phyloP scores from a whole-genome alignment of 2,329 filamentous ascomycete species.

The Sclerotinia nivalis region DNA sequence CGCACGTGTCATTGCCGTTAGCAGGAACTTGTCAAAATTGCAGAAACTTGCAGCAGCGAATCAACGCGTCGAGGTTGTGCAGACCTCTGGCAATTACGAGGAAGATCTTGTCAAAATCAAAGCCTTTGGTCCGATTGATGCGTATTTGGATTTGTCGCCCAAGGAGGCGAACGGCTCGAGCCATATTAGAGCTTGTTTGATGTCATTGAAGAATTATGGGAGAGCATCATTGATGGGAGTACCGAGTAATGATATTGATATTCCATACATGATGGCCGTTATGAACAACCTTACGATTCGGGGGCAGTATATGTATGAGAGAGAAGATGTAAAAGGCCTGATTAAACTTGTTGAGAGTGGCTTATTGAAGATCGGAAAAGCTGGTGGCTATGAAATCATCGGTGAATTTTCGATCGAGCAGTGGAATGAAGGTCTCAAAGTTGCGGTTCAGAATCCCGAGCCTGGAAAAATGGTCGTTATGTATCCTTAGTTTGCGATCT shows the following conservation, averaged over 20 bases:
- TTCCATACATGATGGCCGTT: constrained; percentile 41
- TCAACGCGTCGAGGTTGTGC: constrained; percentile 45
- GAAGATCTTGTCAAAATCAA: constrained; percentile 27
- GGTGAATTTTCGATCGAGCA: constrained; percentile 24
- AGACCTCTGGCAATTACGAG: constrained; percentile 46
- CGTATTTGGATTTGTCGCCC: constrained; percentile 50
- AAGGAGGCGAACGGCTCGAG: constrained; percentile 43
- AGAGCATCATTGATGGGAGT: constrained; percentile 43
- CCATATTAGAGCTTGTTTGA: constrained; percentile 45
- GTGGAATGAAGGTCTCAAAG: constrained; percentile 26
- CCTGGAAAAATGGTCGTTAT: constrained; percentile 5
- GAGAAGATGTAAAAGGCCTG: constrained; percentile 44
- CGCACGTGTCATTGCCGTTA: constrained; percentile 52
- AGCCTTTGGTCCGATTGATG: constrained; percentile 44
- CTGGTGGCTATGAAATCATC: constrained; percentile 12
- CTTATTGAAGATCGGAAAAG: constrained; percentile 23
- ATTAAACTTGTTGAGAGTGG: constrained; percentile 47
- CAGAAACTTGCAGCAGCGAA: constrained; percentile 40
- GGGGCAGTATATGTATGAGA: constrained; percentile 51
- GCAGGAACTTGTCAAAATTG: constrained; percentile 46
- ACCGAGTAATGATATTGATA: constrained; percentile 34
- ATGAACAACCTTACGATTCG: constrained; percentile 43
- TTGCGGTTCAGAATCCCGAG: constrained; percentile 33
- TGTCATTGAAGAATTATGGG: constrained; percentile 37
- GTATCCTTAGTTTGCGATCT: not conserved